phyloP scores from a whole-genome alignment of 192 early-diverging fungal genomes.

The Entophlyctis luteolus region DNA sequence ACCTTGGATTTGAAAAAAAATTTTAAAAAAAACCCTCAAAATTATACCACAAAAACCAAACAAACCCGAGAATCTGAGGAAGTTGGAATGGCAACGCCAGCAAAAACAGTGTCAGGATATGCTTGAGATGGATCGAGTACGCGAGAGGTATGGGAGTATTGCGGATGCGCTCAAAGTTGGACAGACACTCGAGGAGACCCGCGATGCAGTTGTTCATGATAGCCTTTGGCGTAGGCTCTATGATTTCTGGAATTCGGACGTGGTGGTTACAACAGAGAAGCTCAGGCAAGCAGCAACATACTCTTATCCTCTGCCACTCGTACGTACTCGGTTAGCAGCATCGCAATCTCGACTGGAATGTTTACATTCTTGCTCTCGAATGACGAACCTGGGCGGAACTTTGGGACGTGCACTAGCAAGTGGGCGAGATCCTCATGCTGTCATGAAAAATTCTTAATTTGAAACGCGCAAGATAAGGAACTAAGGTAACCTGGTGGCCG shows the following conservation, averaged over 20 bases:
- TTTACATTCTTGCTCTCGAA: neutral
- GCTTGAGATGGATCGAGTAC: conserved; percentile 67
- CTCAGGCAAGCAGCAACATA: neutral
- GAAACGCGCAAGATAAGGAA: neutral
- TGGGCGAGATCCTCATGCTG: conserved; percentile 70
- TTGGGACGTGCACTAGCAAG: conserved; percentile 62
- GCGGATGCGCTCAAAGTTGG: conserved; percentile 66
- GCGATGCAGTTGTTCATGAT: conserved; percentile 31
- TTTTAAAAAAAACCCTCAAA: neutral
- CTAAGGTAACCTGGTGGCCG: conserved; percentile 30
- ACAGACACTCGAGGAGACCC: conserved; percentile 54
- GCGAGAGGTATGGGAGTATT: conserved; percentile 67
- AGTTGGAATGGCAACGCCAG: conserved; percentile 62
- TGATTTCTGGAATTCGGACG: conserved; percentile 20
- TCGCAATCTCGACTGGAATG: conserved; percentile 7
- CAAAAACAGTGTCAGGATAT: conserved; percentile 60
- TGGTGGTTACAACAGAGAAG: neutral
- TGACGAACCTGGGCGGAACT: conserved; percentile 39
- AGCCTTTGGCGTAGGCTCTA: conserved; percentile 31
- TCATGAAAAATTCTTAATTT: neutral
- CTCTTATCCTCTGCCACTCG: conserved; percentile 3
- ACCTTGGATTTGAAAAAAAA: conserved; percentile 13
- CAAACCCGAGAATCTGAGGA: conserved; percentile 35
- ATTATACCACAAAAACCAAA: conserved; percentile 27
- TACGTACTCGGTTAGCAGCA: conserved; percentile 19